A percentile compares a stretch with the other conserved stretches of the same genome.
phyloP scores from a whole-genome alignment of 2,329 filamentous ascomycete genomes.

The Stagonosporopsis cucurbitacearum region DNA sequence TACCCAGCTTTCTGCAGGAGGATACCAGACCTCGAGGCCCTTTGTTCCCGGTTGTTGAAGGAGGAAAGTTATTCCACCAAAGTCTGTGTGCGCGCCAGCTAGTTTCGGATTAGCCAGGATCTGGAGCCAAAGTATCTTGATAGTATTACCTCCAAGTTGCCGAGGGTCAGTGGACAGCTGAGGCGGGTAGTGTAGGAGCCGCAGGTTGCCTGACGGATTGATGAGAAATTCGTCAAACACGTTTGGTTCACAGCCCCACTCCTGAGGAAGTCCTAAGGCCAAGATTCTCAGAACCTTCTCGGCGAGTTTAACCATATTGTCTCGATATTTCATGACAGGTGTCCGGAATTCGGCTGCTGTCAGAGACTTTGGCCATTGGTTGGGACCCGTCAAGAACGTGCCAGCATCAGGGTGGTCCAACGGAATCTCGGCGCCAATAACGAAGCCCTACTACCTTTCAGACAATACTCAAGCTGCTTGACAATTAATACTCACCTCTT shows the following conservation, averaged over 20 bases:
- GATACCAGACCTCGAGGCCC: constrained; percentile 21
- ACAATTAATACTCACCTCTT: constrained; percentile 15
- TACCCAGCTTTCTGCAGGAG: constrained; percentile 15
- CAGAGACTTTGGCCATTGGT: constrained; percentile 8
- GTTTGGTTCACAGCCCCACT: constrained; percentile 6
- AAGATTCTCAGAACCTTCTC: neutral
- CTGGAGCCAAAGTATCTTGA: neutral
- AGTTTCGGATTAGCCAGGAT: neutral
- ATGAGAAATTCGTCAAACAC: constrained; percentile 17
- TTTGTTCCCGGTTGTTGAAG: constrained; percentile 22
- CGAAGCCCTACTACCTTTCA: constrained; percentile 2
- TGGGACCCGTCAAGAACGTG: constrained; percentile 3
- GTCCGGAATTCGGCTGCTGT: neutral
- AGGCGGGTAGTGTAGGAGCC: constrained; percentile 21
- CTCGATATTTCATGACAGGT: neutral
- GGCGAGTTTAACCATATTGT: neutral
- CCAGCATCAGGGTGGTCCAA: constrained; percentile 9
- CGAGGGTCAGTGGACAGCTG: constrained; percentile 5
- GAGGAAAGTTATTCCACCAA: constrained; percentile 24
- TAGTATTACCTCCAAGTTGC: constrained; percentile 15
- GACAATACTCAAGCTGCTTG: too few species aligned
- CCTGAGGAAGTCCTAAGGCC: constrained; percentile 9
- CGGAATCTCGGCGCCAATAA: constrained; percentile 15
- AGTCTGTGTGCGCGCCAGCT: constrained; percentile 25
- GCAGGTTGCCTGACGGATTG: constrained; percentile 14